Evolutionary conservation across 164 flowering plant species (phyloP).

Genomic region (Kalanchoe fedtschenkoi): DNA sequence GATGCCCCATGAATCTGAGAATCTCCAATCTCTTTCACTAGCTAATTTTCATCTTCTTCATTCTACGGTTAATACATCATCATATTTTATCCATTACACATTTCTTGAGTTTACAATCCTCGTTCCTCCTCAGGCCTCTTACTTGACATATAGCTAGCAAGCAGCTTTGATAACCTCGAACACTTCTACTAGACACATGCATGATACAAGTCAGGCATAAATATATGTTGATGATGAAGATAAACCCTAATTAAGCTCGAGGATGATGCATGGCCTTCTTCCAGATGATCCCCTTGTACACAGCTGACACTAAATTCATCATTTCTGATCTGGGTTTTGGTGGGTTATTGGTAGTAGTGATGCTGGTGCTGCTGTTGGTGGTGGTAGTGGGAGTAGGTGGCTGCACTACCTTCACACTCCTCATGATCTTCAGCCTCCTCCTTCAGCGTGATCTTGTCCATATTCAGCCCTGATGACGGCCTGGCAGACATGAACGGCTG

Average conservation of each 20-base stretch:
- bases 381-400: neutral
- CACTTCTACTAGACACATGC: neutral
- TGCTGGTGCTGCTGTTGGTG: neutral
- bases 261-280: neutral
- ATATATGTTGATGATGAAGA: neutral
- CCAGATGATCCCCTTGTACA: neutral
- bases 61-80: no score
- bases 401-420: constrained; percentile 8
- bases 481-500: constrained; percentile 15
- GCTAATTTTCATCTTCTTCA: no score
- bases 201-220: neutral
- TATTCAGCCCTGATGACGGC: constrained; percentile 23
- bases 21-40: no score
- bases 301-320: neutral
- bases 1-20: no score
- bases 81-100: no score
- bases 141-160: no score
- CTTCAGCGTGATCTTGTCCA: constrained; percentile 28
- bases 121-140: no score
- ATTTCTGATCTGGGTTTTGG: neutral
- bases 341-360: neutral
- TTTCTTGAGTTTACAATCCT: no score
- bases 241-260: neutral
- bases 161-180: neutral
- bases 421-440: constrained; percentile 35